Evolutionary conservation across 2,329 filamentous ascomycete species (phyloP).

Genomic region (Lachnellula cervina): DNA sequence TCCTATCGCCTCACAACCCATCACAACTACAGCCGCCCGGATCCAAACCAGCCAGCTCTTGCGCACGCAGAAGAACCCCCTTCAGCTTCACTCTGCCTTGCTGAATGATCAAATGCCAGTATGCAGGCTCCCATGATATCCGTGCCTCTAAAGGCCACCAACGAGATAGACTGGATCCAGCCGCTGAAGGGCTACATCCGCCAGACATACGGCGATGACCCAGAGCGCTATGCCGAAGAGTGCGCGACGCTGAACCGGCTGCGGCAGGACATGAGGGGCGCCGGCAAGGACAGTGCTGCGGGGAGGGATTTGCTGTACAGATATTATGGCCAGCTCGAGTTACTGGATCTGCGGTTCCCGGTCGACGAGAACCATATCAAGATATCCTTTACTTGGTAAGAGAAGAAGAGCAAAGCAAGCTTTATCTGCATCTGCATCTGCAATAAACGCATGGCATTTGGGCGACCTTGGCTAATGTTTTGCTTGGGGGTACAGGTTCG

Average conservation of each 20-base stretch:
- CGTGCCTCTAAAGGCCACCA: slow-evolving; percentile 85
- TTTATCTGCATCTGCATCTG: too few relatives aligned
- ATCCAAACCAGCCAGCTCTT: background rate
- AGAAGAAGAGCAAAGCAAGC: background rate
- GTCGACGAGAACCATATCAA: slow-evolving; percentile 99
- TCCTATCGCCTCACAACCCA: too few relatives aligned
- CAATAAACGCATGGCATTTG: background rate
- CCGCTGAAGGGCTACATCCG: slow-evolving; percentile 93
- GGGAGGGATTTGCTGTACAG: slow-evolving; percentile 90
- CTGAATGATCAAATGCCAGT: slow-evolving; percentile 31
- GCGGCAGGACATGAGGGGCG: slow-evolving; percentile 96
- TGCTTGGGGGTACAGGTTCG: slow-evolving; percentile 61
- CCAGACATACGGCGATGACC: slow-evolving; percentile 91
- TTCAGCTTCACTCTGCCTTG: slow-evolving; percentile 33
- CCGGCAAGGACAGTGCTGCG: slow-evolving; percentile 91
- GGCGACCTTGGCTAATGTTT: slow-evolving; percentile 10
- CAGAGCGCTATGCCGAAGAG: slow-evolving; percentile 92
- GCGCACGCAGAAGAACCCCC: slow-evolving; percentile 20
- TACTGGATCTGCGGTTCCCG: slow-evolving; percentile 89
- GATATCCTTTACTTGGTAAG: slow-evolving; percentile 93
- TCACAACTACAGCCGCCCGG: background rate
- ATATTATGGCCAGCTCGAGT: slow-evolving; percentile 95
- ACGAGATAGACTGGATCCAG: slow-evolving; percentile 95
- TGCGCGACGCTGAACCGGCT: slow-evolving; percentile 90
- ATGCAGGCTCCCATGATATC: slow-evolving; percentile 92